Evolutionary conservation across 2,329 filamentous ascomycete species (phyloP).

Genomic region (Pseudogymnoascus sp.): DNA sequence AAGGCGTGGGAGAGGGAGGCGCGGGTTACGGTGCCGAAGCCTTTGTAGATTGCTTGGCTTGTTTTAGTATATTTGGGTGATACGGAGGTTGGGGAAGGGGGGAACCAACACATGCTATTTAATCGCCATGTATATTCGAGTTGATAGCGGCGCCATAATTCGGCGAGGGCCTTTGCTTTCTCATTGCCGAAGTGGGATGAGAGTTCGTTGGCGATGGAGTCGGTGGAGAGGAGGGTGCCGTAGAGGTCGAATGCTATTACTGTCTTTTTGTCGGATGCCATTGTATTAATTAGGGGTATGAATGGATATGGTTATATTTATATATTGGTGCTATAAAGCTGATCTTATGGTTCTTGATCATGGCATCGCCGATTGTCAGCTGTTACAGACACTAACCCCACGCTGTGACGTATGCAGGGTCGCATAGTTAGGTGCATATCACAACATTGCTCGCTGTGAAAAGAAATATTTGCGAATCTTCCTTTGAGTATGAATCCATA

Average conservation of each 20-base stretch:
- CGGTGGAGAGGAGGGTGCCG: slow-evolving; percentile 64
- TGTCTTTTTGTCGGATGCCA: slow-evolving; percentile 27
- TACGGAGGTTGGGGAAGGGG: slow-evolving; percentile 5
- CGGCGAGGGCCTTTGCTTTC: slow-evolving; percentile 47
- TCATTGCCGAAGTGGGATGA: slow-evolving; percentile 48
- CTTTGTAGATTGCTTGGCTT: slow-evolving; percentile 46
- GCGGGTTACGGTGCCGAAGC: slow-evolving; percentile 55
- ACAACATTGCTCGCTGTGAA: background rate
- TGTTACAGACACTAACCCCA: background rate
- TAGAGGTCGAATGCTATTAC: slow-evolving; percentile 68
- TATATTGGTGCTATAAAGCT: background rate
- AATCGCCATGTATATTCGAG: slow-evolving; percentile 71
- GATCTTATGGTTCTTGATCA: background rate
- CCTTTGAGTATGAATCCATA: background rate
- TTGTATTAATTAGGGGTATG: slow-evolving; percentile 19
- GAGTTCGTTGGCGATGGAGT: slow-evolving; percentile 55
- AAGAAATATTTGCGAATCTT: background rate
- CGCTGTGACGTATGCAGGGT: slow-evolving; percentile 1
- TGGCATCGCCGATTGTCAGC: background rate
- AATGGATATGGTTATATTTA: slow-evolving; percentile 16
- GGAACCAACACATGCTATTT: slow-evolving; percentile 60
- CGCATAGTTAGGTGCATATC: background rate
- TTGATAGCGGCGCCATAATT: slow-evolving; percentile 60
- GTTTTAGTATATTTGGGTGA: slow-evolving; percentile 6
- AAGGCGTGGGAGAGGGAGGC: slow-evolving; percentile 56